Evolutionary conservation across 805 yeast genomes (phyloP).

Genomic region (Huiozyma naganishii): DNA sequence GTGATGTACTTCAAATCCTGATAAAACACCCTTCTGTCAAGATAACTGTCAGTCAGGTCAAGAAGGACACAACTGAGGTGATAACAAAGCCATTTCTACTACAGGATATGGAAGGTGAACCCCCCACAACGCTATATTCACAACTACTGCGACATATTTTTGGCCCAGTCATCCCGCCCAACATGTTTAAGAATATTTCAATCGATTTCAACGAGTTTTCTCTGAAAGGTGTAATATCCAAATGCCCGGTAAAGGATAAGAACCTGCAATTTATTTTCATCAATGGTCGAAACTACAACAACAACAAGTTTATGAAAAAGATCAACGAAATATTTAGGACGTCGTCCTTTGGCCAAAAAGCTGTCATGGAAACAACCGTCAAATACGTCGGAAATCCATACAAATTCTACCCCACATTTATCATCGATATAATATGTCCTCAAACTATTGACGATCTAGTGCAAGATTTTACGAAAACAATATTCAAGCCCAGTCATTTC

Average conservation of each 20-base stretch:
- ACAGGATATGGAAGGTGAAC: too few species aligned
- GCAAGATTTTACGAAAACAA: conserved; percentile 32
- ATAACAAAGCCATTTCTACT: not conserved
- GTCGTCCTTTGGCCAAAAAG: conserved; percentile 9
- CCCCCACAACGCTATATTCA: not conserved
- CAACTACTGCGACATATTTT: conserved; percentile 6
- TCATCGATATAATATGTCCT: conserved; percentile 27
- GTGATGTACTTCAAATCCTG: conserved; percentile 14
- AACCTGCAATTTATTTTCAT: conserved; percentile 36
- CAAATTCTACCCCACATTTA: conserved; percentile 30
- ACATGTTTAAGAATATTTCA: conserved; percentile 12
- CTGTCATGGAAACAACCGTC: conserved; percentile 3
- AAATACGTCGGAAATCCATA: conserved; percentile 28
- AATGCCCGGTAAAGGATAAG: conserved; percentile 26
- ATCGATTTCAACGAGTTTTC: conserved; percentile 14
- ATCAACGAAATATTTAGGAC: conserved; percentile 16
- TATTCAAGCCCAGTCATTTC: conserved; percentile 20
- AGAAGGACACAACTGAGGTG: not conserved
- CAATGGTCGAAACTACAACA: conserved; percentile 30
- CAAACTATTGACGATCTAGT: conserved; percentile 28
- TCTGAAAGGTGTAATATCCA: conserved; percentile 33
- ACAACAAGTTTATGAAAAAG: conserved; percentile 9
- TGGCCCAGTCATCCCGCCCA: conserved; percentile 11
- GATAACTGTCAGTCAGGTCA: conserved; percentile 6
- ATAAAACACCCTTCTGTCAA: conserved; percentile 10